Evolutionary conservation across 352 stramenopile genomes (phyloP), one percentile per base, ranked within the genome.

Genomic region (Peronospora destructor): DNA sequence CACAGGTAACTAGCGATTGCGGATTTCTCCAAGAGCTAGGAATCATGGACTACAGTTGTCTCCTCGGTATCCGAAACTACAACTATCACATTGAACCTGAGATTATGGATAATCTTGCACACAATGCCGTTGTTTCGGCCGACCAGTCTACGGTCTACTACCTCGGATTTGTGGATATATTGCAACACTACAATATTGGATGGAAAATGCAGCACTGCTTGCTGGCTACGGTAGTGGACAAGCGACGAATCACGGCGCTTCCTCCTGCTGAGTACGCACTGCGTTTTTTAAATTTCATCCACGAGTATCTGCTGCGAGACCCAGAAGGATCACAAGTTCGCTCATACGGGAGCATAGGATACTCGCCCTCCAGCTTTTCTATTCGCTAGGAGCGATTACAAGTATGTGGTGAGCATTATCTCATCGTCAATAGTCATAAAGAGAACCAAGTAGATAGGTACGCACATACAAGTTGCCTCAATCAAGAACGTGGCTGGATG

Each of bases 11-110:
- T 17, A 87, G 73, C 41, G 82, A 92, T 64, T 89, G 76, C 13
- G 82, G 79, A 6, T 92, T 92, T 49, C 66, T 91, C 0, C 82
- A 93, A 46, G 78, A 91, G 43, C 65, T 93, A 28, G 80, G 78
- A 11, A 91, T 93, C 46, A 93, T 93, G 79, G 82, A 93, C 50
- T 93, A 93, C 53, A 93, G 82, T 49, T 93, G 74, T 29, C 56
- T 93, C 36, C 59, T 93, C 1, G 82, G 82, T 4, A 85, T 91
- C 21, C 74, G 80, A 3, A 67, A 82, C 34, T 83, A 86, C 45
- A 64, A 69, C 28, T 43, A 56, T 16, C 57, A 54, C 5, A 59
- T 87, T 39, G 73, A 84, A 16, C 43, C 69, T 3, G 54, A 70
- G 3, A 57, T 77, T 36, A 50, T 88, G 30, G 66, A 78, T 13